These are phyloP conservation scores for Digitaria exilis DNA, from an alignment of 202 grass and related monocot genomes.

Conservation along the genomic window DNA sequence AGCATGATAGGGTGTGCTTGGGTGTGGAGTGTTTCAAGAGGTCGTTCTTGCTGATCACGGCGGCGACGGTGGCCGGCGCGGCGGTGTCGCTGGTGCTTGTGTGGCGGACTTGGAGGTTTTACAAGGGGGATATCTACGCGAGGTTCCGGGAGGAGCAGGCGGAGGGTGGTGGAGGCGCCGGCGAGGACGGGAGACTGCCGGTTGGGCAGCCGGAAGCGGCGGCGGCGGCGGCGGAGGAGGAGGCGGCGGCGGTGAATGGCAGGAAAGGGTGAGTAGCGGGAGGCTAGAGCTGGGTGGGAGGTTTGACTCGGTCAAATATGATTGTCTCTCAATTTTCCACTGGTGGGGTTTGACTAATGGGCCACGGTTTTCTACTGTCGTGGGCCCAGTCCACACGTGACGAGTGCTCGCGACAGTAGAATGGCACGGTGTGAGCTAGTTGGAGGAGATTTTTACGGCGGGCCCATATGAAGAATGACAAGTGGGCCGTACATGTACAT, in stretches of 20 bases:
- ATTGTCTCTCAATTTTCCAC: too few species aligned
- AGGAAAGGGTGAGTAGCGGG: slow-evolving; percentile 7
- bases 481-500: not conserved
- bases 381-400: too few species aligned
- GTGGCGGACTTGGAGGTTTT: slow-evolving; percentile 80
- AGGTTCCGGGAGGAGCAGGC: slow-evolving; percentile 53
- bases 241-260: not conserved
- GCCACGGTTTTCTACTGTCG: too few species aligned
- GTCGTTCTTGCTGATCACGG: slow-evolving; percentile 79
- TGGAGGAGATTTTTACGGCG: not conserved
- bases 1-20: slow-evolving; percentile 51
- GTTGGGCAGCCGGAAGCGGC: slow-evolving; percentile 24
- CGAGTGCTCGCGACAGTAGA: too few species aligned
- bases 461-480: not conserved
- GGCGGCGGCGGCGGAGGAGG: not conserved
- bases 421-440: too few species aligned
- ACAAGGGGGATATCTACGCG: slow-evolving; percentile 75
- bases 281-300: too few species aligned
- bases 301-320: slow-evolving; percentile 17
- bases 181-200: not conserved
- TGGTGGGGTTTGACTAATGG: too few species aligned
- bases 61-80: slow-evolving; percentile 56
- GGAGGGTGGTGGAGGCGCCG: too few species aligned
- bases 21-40: slow-evolving; percentile 69
- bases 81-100: slow-evolving; percentile 78